Percentiles rank a stretch among this genome's conserved stretches.
These are phyloP conservation scores for Coccinonectria pachysandricola DNA, from an alignment of 2,329 filamentous ascomycete genomes.

Conservation along the genomic window DNA sequence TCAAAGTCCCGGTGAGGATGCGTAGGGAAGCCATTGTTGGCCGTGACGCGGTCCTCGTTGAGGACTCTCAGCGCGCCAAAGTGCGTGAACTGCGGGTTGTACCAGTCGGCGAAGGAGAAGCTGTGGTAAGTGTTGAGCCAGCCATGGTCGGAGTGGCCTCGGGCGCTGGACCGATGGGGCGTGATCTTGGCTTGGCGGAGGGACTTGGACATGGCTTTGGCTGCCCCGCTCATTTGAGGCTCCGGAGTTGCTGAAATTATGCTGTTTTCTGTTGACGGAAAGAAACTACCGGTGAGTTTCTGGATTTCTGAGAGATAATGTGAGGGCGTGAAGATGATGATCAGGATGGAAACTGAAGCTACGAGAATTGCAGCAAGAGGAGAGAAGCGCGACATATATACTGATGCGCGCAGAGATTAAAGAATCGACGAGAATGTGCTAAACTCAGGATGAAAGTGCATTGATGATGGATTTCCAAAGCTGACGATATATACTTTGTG, in stretches of 20 bases:
- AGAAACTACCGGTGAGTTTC: conserved; percentile 12
- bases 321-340: conserved; percentile 20
- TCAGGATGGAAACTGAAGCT: conserved; percentile 28
- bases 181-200: conserved; percentile 62
- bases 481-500: conserved; percentile 16
- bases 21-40: conserved; percentile 68
- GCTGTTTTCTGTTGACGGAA: too few species aligned
- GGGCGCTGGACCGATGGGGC: conserved; percentile 58
- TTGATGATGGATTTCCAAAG: conserved; percentile 15
- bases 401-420: conserved; percentile 1
- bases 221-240: conserved; percentile 25
- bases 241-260: too few species aligned
- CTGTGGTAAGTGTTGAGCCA: conserved; percentile 85
- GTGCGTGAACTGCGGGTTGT: conserved; percentile 54
- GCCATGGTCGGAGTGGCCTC: conserved; percentile 72
- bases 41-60: conserved; percentile 76
- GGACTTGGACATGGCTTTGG: conserved; percentile 48
- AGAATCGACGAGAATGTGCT: conserved; percentile 18
- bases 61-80: conserved; percentile 75
- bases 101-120: conserved; percentile 69
- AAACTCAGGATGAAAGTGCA: conserved; percentile 5
- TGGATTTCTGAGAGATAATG: conserved; percentile 14
- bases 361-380: conserved; percentile 25
- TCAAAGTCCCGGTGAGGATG: conserved; percentile 81
- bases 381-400: conserved; percentile 31